Evolutionary conservation across 2,329 filamentous ascomycete genomes (phyloP).

Genomic region (Apiospora malaysiana): DNA sequence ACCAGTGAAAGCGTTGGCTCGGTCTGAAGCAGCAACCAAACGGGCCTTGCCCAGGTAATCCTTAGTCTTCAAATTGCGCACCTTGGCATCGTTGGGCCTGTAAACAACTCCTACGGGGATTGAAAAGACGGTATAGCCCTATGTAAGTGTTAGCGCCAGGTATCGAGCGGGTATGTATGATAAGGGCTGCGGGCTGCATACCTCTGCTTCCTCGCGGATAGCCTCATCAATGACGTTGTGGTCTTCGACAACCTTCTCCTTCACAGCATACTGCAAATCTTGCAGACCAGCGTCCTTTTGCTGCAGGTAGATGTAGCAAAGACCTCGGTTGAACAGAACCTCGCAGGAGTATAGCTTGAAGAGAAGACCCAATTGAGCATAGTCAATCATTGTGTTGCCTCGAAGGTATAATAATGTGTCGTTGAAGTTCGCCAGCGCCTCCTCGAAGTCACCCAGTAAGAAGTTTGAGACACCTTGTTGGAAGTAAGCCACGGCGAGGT

Average conservation of each 20-base stretch:
- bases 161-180: neutral
- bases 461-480: slow-evolving; percentile 99
- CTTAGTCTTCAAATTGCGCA: slow-evolving; percentile 96
- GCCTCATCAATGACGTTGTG: slow-evolving; percentile 99
- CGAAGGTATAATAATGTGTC: slow-evolving; percentile 93
- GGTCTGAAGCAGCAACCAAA: slow-evolving; percentile 85
- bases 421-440: slow-evolving; percentile 97
- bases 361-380: slow-evolving; percentile 91
- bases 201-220: slow-evolving; percentile 90
- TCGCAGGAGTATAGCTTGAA: slow-evolving; percentile 98
- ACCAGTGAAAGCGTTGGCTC: slow-evolving; percentile 80
- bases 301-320: slow-evolving; percentile 97
- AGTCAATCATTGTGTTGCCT: slow-evolving; percentile 97
- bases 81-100: slow-evolving; percentile 94
- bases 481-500: slow-evolving; percentile 97
- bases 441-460: slow-evolving; percentile 93
- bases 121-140: slow-evolving; percentile 98
- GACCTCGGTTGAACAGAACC: slow-evolving; percentile 93
- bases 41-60: slow-evolving; percentile 97
- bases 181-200: slow-evolving; percentile 44
- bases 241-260: slow-evolving; percentile 95
- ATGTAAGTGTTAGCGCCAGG: slow-evolving; percentile 36
- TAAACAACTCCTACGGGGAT: slow-evolving; percentile 97
- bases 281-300: slow-evolving; percentile 90
- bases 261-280: slow-evolving; percentile 87